Base-by-base conservation (phyloP, 305 asterid species). In the Fraxinus paxiana region DNA sequence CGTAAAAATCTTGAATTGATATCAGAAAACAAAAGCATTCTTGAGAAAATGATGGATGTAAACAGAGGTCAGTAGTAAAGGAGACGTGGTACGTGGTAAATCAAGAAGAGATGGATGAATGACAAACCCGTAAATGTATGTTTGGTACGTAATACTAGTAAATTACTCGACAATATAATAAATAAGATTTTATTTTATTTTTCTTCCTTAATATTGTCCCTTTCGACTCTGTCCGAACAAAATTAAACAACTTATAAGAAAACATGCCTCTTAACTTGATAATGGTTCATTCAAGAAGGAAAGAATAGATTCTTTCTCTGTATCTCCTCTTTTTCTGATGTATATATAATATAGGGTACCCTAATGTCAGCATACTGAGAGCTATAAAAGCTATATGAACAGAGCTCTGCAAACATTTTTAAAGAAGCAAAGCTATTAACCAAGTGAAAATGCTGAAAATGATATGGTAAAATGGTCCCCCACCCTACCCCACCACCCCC, bases 231-330 rank as follows among this genome's bases (percentile, higher is more conserved):
- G 51, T 43, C 51, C 4, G 51, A 43, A 43, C 65, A 79, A 73
- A 34, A 77, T 75, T 82, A 71, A 77, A 81, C 56, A 73, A 63
- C 56, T 75, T 71, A 81, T 35, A 85, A 22, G 73, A 26, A 22
- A 91, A 88, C 88, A 91, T 88, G 80, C 89, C 79, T 86, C 48
- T 37, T 24, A 88, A 88, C 56, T 80, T 87, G 87, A 87, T 83
- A 86, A 84, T 73, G 79, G 87, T 84, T 85, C 85, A 84, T 82
- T 84, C 83, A 87, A 85, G 48, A 77, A 78, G 81, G 86, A 81
- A 85, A 84, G 88, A 84, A 87, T 89, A 89, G 95, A 92, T 90
- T 92, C 93, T 92, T 43, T 79, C 73, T 74, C 51, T 82, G 81
- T 34, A 65, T 73, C 48, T 79, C 71, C 38, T 69, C 73, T 77